phyloP scores from a whole-genome alignment of 2,329 filamentous ascomycete species.

The Ascochyta koolunga region DNA sequence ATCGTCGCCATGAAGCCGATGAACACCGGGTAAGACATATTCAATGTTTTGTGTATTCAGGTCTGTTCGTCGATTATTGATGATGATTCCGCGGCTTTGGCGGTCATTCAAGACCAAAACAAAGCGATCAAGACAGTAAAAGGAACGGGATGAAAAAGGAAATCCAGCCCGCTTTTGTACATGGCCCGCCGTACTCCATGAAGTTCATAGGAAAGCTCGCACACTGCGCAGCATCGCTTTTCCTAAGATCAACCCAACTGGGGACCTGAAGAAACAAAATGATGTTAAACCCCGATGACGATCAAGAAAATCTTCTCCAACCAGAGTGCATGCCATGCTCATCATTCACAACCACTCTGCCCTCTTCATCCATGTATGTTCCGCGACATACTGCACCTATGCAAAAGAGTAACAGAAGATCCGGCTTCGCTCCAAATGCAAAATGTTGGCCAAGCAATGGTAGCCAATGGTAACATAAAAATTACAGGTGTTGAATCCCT shows the following conservation, averaged over 20 bases:
- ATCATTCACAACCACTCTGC: constrained; percentile 6
- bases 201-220: constrained; percentile 23
- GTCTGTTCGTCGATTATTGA: constrained; percentile 18
- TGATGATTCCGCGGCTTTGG: constrained; percentile 8
- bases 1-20: constrained; percentile 8
- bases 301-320: constrained; percentile 8
- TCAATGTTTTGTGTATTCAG: constrained; percentile 31
- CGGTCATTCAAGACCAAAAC: constrained; percentile 9
- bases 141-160: constrained; percentile 11
- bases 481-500: constrained; percentile 38
- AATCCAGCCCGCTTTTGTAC: constrained; percentile 40
- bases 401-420: constrained; percentile 33
- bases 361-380: constrained; percentile 23
- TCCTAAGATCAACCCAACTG: constrained; percentile 18
- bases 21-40: constrained; percentile 24
- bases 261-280: constrained; percentile 6
- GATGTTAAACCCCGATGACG: constrained; percentile 29
- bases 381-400: constrained; percentile 24
- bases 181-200: constrained; percentile 27
- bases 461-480: constrained; percentile 37
- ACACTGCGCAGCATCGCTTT: constrained; percentile 22
- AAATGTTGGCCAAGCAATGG: constrained; percentile 25
- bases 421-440: constrained; percentile 46
- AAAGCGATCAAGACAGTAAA: constrained; percentile 5
- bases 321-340: constrained; percentile 11